A percentile compares a stretch with the other conserved stretches of the same genome.
Evolutionary conservation across 2,329 filamentous ascomycete species (phyloP).

Genomic region (Verticillium longisporum): DNA sequence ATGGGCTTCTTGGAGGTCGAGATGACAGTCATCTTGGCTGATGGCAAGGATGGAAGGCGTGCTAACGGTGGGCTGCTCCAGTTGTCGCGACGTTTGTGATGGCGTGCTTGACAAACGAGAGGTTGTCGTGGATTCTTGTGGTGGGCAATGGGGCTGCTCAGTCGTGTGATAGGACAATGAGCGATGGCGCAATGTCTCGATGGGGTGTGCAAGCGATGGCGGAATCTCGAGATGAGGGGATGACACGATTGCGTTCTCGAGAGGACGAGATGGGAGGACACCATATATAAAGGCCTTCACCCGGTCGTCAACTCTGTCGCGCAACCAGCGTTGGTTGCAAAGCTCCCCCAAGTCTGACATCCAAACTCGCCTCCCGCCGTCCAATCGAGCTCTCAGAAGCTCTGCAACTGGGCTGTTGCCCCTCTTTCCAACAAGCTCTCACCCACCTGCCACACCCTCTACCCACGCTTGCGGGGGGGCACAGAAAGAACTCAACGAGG

Average conservation of each 20-base stretch:
- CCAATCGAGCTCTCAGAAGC: constrained; percentile 4
- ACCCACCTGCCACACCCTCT: not conserved
- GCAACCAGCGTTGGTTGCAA: not conserved
- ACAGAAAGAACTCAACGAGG: not conserved
- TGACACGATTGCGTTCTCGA: not conserved
- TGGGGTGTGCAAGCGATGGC: not conserved
- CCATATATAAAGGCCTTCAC: not conserved
- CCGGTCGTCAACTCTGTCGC: not conserved
- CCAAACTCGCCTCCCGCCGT: not conserved
- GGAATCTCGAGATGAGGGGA: not conserved
- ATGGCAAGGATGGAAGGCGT: not conserved
- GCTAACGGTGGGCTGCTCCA: not conserved
- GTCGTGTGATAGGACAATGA: not conserved
- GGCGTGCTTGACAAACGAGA: not conserved
- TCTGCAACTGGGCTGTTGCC: constrained; percentile 1
- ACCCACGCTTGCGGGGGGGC: not conserved
- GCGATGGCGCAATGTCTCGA: not conserved
- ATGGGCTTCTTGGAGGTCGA: constrained; percentile 46
- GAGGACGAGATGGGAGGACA: not conserved
- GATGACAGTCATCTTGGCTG: not conserved
- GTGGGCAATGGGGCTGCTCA: not conserved
- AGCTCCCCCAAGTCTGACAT: not conserved
- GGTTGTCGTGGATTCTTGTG: not conserved
- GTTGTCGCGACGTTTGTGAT: not conserved
- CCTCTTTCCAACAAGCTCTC: not conserved